Percentiles rank a stretch among this genome's conserved stretches.
phyloP scores from a whole-genome alignment of 345 rosid genomes.

The Luvunga scandens region DNA sequence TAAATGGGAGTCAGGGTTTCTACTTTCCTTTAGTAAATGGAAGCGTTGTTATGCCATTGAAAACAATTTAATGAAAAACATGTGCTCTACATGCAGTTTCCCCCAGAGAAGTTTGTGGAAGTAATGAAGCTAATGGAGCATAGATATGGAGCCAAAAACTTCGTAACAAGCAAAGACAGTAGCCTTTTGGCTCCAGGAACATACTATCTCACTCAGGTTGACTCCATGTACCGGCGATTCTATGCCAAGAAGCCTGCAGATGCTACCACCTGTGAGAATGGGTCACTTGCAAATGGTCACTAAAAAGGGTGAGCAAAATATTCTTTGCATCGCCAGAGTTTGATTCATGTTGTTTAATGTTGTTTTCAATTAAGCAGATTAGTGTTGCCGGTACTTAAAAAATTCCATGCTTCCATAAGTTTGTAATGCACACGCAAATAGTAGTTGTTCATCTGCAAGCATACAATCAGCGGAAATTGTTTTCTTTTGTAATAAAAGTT shows the following conservation, averaged over 20 bases:
- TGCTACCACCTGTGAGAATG: conserved; percentile 33
- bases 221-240: conserved; percentile 89
- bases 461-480: background rate
- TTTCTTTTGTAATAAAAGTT: conserved; percentile 22
- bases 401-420: conserved; percentile 7
- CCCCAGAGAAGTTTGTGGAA: conserved; percentile 83
- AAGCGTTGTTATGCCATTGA: background rate
- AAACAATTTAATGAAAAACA: background rate
- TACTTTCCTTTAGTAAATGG: background rate
- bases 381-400: conserved; percentile 9
- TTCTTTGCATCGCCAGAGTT: background rate
- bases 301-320: conserved; percentile 21
- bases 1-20: background rate
- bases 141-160: conserved; percentile 95
- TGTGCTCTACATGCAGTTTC: conserved; percentile 41
- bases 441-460: conserved; percentile 3
- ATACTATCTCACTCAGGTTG: conserved; percentile 90
- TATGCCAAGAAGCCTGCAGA: conserved; percentile 59
- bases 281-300: conserved; percentile 67
- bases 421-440: conserved; percentile 18
- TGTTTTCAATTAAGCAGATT: background rate
- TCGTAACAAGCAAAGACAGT: conserved; percentile 84
- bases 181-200: conserved; percentile 88
- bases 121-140: conserved; percentile 94
- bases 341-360: background rate